phyloP scores from a whole-genome alignment of 225 moss, liverwort and hornwort species.

The Polytrichum formosum region DNA sequence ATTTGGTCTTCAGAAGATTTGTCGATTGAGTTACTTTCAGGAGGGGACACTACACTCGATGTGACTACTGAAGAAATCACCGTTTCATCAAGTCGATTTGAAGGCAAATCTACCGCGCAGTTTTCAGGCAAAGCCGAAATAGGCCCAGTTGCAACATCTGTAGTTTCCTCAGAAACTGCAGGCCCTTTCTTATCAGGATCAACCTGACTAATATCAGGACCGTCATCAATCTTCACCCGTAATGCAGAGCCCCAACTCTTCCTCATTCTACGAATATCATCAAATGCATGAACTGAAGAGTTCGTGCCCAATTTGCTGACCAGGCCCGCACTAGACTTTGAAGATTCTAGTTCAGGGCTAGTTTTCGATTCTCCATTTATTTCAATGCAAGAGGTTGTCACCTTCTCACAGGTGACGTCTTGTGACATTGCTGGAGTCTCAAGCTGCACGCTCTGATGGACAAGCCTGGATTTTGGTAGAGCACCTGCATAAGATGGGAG shows the following conservation, averaged over 20 bases:
- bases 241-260: conserved; percentile 95
- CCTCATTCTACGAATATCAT: conserved; percentile 62
- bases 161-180: conserved; percentile 18
- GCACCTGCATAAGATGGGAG: conserved; percentile 25
- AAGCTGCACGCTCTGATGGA: conserved; percentile 36
- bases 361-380: not conserved
- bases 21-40: conserved; percentile 15
- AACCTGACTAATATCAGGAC: conserved; percentile 11
- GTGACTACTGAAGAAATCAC: conserved; percentile 4
- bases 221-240: conserved; percentile 50
- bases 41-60: conserved; percentile 1
- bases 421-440: conserved; percentile 16
- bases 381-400: conserved; percentile 9
- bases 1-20: conserved; percentile 3
- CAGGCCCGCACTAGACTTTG: conserved; percentile 17
- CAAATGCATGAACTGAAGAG: conserved; percentile 62
- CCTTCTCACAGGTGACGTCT: conserved; percentile 4
- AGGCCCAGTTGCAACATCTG: not conserved
- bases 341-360: conserved; percentile 11
- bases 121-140: not conserved
- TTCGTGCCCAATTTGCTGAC: conserved; percentile 30
- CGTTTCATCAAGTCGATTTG: not conserved
- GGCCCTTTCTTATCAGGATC: conserved; percentile 13
- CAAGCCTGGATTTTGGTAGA: conserved; percentile 30
- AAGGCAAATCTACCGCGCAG: not conserved